phyloP scores from a whole-genome alignment of 441 rosid species.

The Erysimum pusillum region DNA sequence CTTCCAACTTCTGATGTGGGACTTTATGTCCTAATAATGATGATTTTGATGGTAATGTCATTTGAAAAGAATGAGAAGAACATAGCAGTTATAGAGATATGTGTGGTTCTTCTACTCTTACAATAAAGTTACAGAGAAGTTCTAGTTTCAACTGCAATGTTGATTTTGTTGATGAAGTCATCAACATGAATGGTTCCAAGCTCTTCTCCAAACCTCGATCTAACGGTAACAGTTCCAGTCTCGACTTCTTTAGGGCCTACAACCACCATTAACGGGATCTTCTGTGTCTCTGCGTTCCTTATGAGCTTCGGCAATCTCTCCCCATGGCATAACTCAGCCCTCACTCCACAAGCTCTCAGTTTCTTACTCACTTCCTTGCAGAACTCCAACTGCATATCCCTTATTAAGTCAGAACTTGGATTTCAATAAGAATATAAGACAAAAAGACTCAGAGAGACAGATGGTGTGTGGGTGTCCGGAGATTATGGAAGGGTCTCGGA shows the following conservation, averaged over 20 bases:
- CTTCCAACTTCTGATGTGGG: no score
- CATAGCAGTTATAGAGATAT: conserved; percentile 1
- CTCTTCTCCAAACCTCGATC: conserved; percentile 87
- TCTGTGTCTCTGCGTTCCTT: conserved; percentile 91
- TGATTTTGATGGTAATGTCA: no score
- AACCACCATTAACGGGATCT: conserved; percentile 89
- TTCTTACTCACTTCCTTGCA: conserved; percentile 61
- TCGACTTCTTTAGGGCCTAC: conserved; percentile 92
- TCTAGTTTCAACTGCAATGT: conserved; percentile 61
- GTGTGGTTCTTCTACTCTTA: conserved; percentile 36
- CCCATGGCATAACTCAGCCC: conserved; percentile 84
- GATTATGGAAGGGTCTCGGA: conserved; percentile 73
- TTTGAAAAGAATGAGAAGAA: background rate
- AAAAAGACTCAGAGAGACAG: no score
- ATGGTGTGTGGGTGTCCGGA: conserved; percentile 79
- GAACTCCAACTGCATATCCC: no score
- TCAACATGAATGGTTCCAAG: conserved; percentile 73
- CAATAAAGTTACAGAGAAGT: conserved; percentile 49
- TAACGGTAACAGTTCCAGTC: conserved; percentile 68
- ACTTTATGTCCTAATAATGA: no score
- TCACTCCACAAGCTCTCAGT: conserved; percentile 67
- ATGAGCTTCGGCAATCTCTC: conserved; percentile 94
- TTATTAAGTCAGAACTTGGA: no score
- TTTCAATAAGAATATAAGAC: no score
- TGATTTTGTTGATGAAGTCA: conserved; percentile 69